These are phyloP conservation scores for Aspergillus phoenicis DNA, from an alignment of 2,329 filamentous ascomycete genomes.

Conservation along the genomic window DNA sequence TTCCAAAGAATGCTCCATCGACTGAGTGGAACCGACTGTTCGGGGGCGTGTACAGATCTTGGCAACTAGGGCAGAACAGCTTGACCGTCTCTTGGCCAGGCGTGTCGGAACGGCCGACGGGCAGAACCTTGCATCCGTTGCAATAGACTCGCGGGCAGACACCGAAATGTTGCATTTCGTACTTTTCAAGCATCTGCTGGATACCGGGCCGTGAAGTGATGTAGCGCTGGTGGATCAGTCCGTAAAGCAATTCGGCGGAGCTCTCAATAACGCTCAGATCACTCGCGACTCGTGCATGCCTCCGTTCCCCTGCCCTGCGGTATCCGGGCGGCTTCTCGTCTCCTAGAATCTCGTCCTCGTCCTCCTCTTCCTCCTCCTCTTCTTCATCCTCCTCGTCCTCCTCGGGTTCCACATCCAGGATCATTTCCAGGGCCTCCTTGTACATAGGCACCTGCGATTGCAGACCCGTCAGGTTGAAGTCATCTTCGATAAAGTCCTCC, in stretches of 20 bases:
- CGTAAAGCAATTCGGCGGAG: slow-evolving; percentile 96
- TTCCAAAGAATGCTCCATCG: slow-evolving; percentile 96
- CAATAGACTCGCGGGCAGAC: slow-evolving; percentile 94
- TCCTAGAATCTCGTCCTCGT: slow-evolving; percentile 67
- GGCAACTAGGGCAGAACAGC: slow-evolving; percentile 93
- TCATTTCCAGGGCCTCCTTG: slow-evolving; percentile 99
- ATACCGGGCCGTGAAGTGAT: slow-evolving; percentile 96
- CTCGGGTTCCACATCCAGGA: slow-evolving; percentile 95
- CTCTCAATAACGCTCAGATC: slow-evolving; percentile 95
- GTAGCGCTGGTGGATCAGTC: slow-evolving; percentile 96
- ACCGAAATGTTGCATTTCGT: slow-evolving; percentile 94
- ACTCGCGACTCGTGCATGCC: slow-evolving; percentile 84
- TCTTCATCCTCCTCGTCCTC: slow-evolving; percentile 72
- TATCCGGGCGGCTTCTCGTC: slow-evolving; percentile 52
- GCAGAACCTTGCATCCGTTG: slow-evolving; percentile 84
- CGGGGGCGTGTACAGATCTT: slow-evolving; percentile 95
- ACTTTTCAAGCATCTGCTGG: slow-evolving; percentile 99
- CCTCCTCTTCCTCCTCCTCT: slow-evolving; percentile 69
- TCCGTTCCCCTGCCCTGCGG: slow-evolving; percentile 63
- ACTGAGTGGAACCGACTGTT: slow-evolving; percentile 98
- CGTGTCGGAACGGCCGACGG: slow-evolving; percentile 90
- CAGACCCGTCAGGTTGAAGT: slow-evolving; percentile 96
- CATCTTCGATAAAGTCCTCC: slow-evolving; percentile 99
- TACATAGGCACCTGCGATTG: slow-evolving; percentile 97
- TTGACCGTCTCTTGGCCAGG: slow-evolving; percentile 98